Conservation (phyloP, 108 stramenopile species). For the Parietichytrium sp. region DNA sequence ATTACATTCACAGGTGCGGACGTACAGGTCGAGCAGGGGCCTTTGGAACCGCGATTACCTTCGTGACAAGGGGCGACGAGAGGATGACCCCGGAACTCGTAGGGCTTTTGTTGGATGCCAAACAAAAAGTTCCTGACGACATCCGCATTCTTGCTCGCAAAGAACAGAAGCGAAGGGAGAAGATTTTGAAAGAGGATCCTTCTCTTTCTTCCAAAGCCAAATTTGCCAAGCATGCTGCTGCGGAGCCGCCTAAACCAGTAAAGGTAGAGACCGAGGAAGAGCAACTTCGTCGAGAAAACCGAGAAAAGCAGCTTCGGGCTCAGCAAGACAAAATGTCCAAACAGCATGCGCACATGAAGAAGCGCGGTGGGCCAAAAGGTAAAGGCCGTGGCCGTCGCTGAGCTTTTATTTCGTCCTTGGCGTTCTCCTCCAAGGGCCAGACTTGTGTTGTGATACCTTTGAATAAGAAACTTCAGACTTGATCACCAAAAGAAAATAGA, state of each 20-base stretch:
- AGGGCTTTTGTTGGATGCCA: conserved; percentile 79
- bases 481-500: too few species aligned
- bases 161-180: not conserved
- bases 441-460: too few species aligned
- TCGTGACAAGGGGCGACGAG: conserved; percentile 60
- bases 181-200: not conserved
- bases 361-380: not conserved
- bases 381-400: not conserved
- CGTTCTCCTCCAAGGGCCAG: too few species aligned
- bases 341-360: not conserved
- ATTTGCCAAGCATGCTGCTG: not conserved
- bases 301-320: conserved; percentile 15
- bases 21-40: conserved; percentile 63
- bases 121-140: conserved; percentile 80
- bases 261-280: too few species aligned
- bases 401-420: too few species aligned
- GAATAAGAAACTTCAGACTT: too few species aligned
- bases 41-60: conserved; percentile 49
- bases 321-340: too few species aligned
- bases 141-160: conserved; percentile 48
- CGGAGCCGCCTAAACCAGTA: conserved; percentile 14
- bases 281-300: too few species aligned
- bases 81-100: conserved; percentile 82
- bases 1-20: conserved; percentile 75
- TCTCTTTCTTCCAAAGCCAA: not conserved